Evolutionary conservation across 768 basidiomycete genomes (phyloP).

Genomic region (Sistotremastrum suecicum): DNA sequence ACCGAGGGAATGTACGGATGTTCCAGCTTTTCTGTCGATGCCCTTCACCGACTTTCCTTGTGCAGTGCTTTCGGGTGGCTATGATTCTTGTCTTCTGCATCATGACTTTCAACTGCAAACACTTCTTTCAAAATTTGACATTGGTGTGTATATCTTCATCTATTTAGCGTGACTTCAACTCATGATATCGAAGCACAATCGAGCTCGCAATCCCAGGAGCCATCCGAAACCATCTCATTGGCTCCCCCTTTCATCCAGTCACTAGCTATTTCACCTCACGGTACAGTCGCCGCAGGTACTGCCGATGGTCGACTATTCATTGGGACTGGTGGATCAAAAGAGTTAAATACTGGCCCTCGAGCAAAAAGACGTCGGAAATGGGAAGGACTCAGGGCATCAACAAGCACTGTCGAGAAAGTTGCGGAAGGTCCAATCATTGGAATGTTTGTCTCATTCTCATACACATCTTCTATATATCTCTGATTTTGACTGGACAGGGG

Average conservation of each 20-base stretch:
- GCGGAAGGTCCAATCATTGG: constrained; percentile 66
- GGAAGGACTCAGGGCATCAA: constrained; percentile 46
- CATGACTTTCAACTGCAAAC: constrained; percentile 46
- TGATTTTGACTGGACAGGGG: no score
- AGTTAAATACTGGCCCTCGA: constrained; percentile 13
- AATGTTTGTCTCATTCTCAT: constrained; percentile 32
- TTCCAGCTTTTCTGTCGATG: background rate
- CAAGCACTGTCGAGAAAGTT: constrained; percentile 31
- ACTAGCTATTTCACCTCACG: constrained; percentile 40
- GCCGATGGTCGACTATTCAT: constrained; percentile 65
- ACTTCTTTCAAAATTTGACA: constrained; percentile 41
- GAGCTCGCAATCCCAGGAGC: constrained; percentile 23
- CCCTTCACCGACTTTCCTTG: background rate
- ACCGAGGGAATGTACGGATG: constrained; percentile 34
- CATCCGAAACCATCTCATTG: constrained; percentile 36
- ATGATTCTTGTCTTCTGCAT: constrained; percentile 55
- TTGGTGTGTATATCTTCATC: constrained; percentile 28
- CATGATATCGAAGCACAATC: constrained; percentile 1
- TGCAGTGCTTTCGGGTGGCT: constrained; percentile 56
- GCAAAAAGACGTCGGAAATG: constrained; percentile 54
- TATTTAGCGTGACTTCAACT: constrained; percentile 1
- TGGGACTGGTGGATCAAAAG: constrained; percentile 54
- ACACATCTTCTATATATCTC: no score
- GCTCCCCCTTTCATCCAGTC: constrained; percentile 67
- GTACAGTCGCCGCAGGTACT: constrained; percentile 53